Evolutionary conservation across 805 yeast species (phyloP), one percentile per base, ranked within the genome.

Genomic region (Zygotorulaspora danielsina): DNA sequence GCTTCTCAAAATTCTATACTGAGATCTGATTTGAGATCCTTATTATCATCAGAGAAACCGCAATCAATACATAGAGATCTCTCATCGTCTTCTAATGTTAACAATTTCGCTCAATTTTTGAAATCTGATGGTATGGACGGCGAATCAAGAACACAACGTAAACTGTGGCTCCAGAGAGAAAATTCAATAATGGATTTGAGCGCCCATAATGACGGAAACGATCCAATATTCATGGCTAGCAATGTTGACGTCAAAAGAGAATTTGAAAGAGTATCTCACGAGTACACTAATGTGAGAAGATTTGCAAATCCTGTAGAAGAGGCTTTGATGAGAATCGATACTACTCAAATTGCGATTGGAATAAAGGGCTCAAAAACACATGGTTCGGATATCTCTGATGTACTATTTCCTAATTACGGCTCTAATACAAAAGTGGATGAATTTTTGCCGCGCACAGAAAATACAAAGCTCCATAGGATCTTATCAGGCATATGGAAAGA

Each of bases 101-200:
- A 62, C 28, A 67, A 71, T 44, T 72, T 73, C 48, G 57, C 66
- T 8, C 64, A 67, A 28, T 70, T 67, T 54, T 51, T 73, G 39
- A 64, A 63, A 45, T 37, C 66, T 3, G 67, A 64, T 27, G 61
- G 63, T 0, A 49, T 50, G 32, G 66, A 65, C 37, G 57, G 66
- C 19, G 84, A 79, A 44, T 78, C 85, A 1, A 70, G 95, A 63
- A 84, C 95, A 0, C 95, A 86, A 55, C 93, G 84, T 55, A 74
- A 80, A 46, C 70, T 87, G 36, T 85, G 95, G 95, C 65, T 86
- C 22, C 95, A 84, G 58, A 69, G 90, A 48, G 90, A 84, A 49
- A 81, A 76, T 51, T 78, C 85, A 2, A 65, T 82, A 29, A 65
- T 81, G 64, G 89, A 81, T 55, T 61, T 79, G 6, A 55, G 50